phyloP scores from a whole-genome alignment of 106 monocot species.

The Narthecium ossifragum region DNA sequence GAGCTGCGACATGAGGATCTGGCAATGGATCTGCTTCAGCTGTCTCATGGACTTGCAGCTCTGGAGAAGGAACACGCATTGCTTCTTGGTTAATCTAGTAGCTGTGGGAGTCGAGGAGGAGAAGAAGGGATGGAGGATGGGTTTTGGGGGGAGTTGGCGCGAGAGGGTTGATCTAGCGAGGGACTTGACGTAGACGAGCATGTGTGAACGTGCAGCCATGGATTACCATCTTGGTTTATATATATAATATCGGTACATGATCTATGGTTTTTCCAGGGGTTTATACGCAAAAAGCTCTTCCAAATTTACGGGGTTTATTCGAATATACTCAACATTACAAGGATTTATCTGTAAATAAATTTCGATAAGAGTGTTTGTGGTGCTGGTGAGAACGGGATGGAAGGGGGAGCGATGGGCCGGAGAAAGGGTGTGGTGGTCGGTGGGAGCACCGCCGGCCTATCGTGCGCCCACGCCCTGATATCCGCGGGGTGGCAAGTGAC shows the following conservation, averaged over 20 bases:
- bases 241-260: too few species aligned
- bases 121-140: not conserved
- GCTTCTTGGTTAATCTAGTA: slow-evolving; percentile 23
- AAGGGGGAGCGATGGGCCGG: too few species aligned
- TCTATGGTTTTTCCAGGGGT: too few species aligned
- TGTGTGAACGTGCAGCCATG: not conserved
- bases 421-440: slow-evolving; percentile 43
- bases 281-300: too few species aligned
- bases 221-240: too few species aligned
- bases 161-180: not conserved
- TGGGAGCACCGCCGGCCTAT: slow-evolving; percentile 66
- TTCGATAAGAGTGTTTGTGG: too few species aligned
- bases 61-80: slow-evolving; percentile 26
- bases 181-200: not conserved
- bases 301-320: too few species aligned
- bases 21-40: slow-evolving; percentile 38
- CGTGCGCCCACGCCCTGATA: slow-evolving; percentile 46
- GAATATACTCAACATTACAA: too few species aligned
- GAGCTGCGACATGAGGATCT: slow-evolving; percentile 31
- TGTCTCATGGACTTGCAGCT: slow-evolving; percentile 28
- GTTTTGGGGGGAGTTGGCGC: slow-evolving; percentile 5
- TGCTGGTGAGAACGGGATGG: too few species aligned
- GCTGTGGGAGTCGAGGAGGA: slow-evolving; percentile 1
- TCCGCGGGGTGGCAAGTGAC: slow-evolving; percentile 38
- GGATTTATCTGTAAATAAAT: too few species aligned